Evolutionary conservation across 768 basidiomycete species (phyloP).

Genomic region (Amanita thiersii): DNA sequence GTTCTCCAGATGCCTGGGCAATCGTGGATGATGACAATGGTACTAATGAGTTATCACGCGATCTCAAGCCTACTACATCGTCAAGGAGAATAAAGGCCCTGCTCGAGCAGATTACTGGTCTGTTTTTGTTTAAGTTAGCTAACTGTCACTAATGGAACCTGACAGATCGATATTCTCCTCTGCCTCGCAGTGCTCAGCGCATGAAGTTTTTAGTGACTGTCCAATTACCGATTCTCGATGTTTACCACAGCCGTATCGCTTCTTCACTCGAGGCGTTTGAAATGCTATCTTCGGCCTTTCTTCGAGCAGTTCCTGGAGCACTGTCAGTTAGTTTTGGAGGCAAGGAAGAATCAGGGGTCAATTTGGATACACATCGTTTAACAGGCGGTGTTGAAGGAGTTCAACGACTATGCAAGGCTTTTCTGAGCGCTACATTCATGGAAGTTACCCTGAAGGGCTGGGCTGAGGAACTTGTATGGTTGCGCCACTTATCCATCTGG

Average conservation of each 20-base stretch:
- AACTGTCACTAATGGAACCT: background rate
- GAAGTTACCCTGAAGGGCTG: slow-evolving; percentile 63
- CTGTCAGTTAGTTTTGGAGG: slow-evolving; percentile 53
- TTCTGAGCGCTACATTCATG: slow-evolving; percentile 74
- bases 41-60: slow-evolving; percentile 29
- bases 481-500: slow-evolving; percentile 3
- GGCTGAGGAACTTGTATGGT: slow-evolving; percentile 83
- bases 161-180: slow-evolving; percentile 82
- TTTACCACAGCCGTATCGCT: slow-evolving; percentile 70
- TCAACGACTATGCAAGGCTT: slow-evolving; percentile 77
- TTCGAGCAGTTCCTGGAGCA: slow-evolving; percentile 89
- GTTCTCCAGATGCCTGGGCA: slow-evolving; percentile 77
- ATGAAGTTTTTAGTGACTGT: slow-evolving; percentile 77
- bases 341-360: slow-evolving; percentile 29
- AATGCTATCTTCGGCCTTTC: slow-evolving; percentile 77
- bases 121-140: slow-evolving; percentile 9
- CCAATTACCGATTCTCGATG: slow-evolving; percentile 77
- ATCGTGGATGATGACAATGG: slow-evolving; percentile 60
- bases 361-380: slow-evolving; percentile 52
- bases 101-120: slow-evolving; percentile 88
- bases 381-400: slow-evolving; percentile 83
- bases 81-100: slow-evolving; percentile 78
- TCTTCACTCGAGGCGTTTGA: slow-evolving; percentile 93
- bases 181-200: slow-evolving; percentile 72
- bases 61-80: slow-evolving; percentile 70